Evolutionary conservation across 345 rosid genomes (phyloP), one percentile per base, ranked within the genome.

Genomic region (Anacardium occidentale): DNA sequence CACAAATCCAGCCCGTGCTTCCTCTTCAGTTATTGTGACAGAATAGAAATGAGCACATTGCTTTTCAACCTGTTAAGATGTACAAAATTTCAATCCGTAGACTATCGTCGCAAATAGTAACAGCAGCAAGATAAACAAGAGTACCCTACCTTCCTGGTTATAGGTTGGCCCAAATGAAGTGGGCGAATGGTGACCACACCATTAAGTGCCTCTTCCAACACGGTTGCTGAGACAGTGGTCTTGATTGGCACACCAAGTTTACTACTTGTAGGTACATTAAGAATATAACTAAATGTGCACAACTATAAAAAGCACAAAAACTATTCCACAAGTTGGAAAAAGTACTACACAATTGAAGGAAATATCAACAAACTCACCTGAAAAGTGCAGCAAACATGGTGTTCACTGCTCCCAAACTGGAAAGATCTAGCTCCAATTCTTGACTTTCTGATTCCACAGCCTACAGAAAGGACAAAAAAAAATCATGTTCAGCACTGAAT

Each of bases 221-320:
- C 83, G 71, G 91, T 85, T 70, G 98, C 97, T 63, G 99, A 93
- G 37, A 96, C 95, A 62, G 97, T 88, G 78, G 99, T 96, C 92
- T 93, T 96, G 72, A 96, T 93, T 0, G 99, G 99, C 74, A 96
- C 96, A 51, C 99, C 99, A 47, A 96, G 97, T 89, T 96, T 96
- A 84, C 99, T 93, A 75, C 64, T 74, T 66, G 61, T 20, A 21
- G 15, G 55, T 61, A 61, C 60, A 60, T 21, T 22, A 25, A 26
- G 74, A 55, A 22, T 60, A 54, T 1, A 74, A 50, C 56, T 55
- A 21, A 74, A 58, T 59, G 56, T 14, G 42, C 52, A 55, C 10
- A 29, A 18, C 48, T 66, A 53, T 6, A 44, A 55, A 20, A 54
- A 55, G 14, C 15, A 50, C 26, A 13, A 45, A 22, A 66, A 60